Evolutionary conservation across 495 filamentous ascomycete species (phyloP).

Genomic region (Trichoderma parareesei): DNA sequence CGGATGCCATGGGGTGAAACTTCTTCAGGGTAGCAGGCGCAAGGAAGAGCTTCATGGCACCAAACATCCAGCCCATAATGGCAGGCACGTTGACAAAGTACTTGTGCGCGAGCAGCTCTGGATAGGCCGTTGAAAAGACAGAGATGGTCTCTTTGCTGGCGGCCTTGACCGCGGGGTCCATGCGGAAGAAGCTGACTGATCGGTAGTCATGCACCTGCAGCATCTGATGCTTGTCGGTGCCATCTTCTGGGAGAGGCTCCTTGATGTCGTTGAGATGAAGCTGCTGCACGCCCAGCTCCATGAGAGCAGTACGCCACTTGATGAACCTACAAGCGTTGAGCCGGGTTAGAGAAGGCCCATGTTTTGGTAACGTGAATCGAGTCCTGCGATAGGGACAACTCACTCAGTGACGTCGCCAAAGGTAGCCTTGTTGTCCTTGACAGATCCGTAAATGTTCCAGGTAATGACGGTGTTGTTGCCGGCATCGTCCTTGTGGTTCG

Average conservation of each 20-base stretch:
- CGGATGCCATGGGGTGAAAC: slow-evolving; percentile 74
- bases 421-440: slow-evolving; percentile 59
- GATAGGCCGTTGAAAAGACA: slow-evolving; percentile 69
- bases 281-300: slow-evolving; percentile 70
- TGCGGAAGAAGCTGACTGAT: slow-evolving; percentile 69
- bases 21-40: slow-evolving; percentile 75
- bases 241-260: slow-evolving; percentile 62
- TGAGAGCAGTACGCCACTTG: slow-evolving; percentile 75
- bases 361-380: neutral
- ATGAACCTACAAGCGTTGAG: slow-evolving; percentile 53
- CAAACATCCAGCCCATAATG: slow-evolving; percentile 82
- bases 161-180: slow-evolving; percentile 57
- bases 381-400: slow-evolving; percentile 22
- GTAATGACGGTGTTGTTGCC: slow-evolving; percentile 47
- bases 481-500: slow-evolving; percentile 30
- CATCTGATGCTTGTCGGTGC: slow-evolving; percentile 75
- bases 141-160: slow-evolving; percentile 72
- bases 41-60: slow-evolving; percentile 69
- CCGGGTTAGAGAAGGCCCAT: slow-evolving; percentile 4
- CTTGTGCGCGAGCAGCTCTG: slow-evolving; percentile 76
- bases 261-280: slow-evolving; percentile 59
- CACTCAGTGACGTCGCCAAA: slow-evolving; percentile 74
- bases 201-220: slow-evolving; percentile 88
- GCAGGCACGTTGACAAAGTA: slow-evolving; percentile 88
- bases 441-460: slow-evolving; percentile 82